Percentiles rank a stretch among this genome's conserved stretches.
Evolutionary conservation across 163 green algal species (phyloP).

Genomic region (Coccomyxa subellipsoidea): DNA sequence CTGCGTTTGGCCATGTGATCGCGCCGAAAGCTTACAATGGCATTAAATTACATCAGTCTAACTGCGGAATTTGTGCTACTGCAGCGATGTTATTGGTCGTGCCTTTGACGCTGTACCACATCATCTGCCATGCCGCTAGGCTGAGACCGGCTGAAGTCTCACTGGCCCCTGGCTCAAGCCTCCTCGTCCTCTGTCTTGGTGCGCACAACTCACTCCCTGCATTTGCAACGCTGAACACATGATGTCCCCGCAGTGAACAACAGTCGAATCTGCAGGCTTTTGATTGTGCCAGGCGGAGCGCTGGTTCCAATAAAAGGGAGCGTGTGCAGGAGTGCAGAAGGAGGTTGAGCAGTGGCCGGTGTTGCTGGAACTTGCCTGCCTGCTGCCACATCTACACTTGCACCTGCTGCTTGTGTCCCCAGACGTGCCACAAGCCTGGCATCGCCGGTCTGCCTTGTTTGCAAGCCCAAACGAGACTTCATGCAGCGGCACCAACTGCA

Average conservation of each 20-base stretch:
- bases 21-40: too few relatives aligned
- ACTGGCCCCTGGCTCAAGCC: neutral
- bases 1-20: too few relatives aligned
- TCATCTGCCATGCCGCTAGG: neutral
- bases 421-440: neutral
- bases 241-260: too few relatives aligned
- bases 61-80: too few relatives aligned
- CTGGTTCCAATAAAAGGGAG: too few relatives aligned
- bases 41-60: too few relatives aligned
- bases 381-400: neutral
- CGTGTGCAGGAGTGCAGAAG: conserved; percentile 5
- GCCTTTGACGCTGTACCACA: neutral
- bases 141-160: neutral
- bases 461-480: neutral
- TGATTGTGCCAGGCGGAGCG: too few relatives aligned
- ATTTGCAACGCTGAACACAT: too few relatives aligned
- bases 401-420: neutral
- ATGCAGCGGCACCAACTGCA: neutral
- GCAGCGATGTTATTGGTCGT: neutral
- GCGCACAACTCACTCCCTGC: too few relatives aligned
- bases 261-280: too few relatives aligned
- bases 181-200: neutral
- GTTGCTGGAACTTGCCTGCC: neutral
- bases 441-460: neutral
- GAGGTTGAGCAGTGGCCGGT: neutral